Evolutionary conservation across 1,284 basidiomycete genomes (phyloP).

Genomic region (Rhodotorula sp.): DNA sequence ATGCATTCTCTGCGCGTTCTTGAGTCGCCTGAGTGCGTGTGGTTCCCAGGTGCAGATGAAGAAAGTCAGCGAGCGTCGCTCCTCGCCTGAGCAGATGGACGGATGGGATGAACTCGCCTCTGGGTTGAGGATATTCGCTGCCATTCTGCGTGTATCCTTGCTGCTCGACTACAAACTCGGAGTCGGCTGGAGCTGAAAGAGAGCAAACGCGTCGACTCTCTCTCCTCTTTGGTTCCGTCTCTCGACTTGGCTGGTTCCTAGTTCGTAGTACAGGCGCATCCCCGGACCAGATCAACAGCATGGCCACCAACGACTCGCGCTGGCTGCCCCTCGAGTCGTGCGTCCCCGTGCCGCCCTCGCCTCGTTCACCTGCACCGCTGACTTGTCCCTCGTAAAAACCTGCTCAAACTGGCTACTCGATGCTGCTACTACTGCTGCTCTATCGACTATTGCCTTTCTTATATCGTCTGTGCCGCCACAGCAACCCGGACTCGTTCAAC

Average conservation of each 20-base stretch:
- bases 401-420: not conserved
- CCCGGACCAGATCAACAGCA: not conserved
- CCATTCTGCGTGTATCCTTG: constrained; percentile 9
- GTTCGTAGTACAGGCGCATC: no score
- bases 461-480: not conserved
- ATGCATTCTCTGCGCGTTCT: constrained; percentile 42
- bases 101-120: constrained; percentile 18
- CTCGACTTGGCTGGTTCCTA: not conserved
- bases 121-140: constrained; percentile 36
- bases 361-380: not conserved
- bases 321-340: constrained; percentile 40
- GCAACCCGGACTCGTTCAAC: constrained; percentile 36
- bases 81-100: no score
- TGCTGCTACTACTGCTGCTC: not conserved
- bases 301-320: constrained; percentile 27
- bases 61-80: not conserved
- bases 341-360: not conserved
- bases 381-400: not conserved
- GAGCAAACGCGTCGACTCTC: not conserved
- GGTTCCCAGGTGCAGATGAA: not conserved
- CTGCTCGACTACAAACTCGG: not conserved
- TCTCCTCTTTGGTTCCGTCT: not conserved
- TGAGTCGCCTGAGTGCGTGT: constrained; percentile 31
- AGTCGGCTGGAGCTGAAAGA: not conserved
- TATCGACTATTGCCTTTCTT: no score